A percentile compares a stretch with the other conserved stretches of the same genome.
Conservation (phyloP, 176 grass and related monocot species). For the Oryza officinalis region DNA sequence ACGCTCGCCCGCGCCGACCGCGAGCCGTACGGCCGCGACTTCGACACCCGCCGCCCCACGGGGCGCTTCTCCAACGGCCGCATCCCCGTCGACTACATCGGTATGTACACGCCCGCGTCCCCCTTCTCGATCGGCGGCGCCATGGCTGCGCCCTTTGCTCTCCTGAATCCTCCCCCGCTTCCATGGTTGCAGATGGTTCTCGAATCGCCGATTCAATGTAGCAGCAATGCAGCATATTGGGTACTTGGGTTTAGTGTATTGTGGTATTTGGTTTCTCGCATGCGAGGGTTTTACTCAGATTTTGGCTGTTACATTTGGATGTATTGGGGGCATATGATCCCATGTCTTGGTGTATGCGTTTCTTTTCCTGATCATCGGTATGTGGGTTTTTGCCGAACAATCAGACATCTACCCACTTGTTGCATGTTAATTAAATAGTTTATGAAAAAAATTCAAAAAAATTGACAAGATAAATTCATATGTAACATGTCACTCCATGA, state of each 20-base stretch:
- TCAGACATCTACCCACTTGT: no score
- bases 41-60: conserved; percentile 74
- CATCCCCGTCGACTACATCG: conserved; percentile 81
- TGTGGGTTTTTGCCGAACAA: neutral
- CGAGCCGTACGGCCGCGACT: conserved; percentile 66
- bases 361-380: no score
- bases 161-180: neutral
- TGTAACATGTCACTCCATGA: no score
- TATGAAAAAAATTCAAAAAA: no score
- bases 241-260: neutral
- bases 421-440: no score
- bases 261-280: neutral
- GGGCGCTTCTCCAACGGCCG: conserved; percentile 89
- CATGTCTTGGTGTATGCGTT: neutral
- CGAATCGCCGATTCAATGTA: no score
- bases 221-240: neutral
- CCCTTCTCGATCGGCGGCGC: no score
- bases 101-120: conserved; percentile 4
- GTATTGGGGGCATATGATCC: neutral
- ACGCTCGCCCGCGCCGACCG: conserved; percentile 69
- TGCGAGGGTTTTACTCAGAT: neutral
- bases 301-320: neutral
- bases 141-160: neutral
- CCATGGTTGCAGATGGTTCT: neutral
- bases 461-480: no score